phyloP scores from a whole-genome alignment of 1,284 basidiomycete species.

The Acaromyces ingoldii region DNA sequence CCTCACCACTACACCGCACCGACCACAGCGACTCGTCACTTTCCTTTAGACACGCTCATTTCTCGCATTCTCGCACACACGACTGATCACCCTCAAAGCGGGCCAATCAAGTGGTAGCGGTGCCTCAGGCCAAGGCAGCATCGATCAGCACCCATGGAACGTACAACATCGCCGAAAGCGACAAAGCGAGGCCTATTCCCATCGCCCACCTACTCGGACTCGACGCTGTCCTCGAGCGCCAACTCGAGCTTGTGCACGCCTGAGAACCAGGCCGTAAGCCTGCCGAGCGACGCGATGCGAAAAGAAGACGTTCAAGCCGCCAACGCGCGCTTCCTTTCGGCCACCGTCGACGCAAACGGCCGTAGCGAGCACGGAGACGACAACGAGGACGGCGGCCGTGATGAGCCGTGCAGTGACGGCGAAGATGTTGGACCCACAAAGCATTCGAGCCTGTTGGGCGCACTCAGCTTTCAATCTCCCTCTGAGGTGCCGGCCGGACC shows the following conservation, averaged over 20 bases:
- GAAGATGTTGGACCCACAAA: slow-evolving; percentile 4
- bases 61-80: no score
- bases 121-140: no score
- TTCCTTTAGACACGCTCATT: no score
- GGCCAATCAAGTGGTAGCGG: no score
- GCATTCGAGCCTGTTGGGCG: slow-evolving; percentile 16
- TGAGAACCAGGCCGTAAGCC: slow-evolving; percentile 15
- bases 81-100: no score
- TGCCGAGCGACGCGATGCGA: slow-evolving; percentile 12
- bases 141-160: no score
- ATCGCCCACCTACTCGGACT: slow-evolving; percentile 31
- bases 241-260: slow-evolving; percentile 27
- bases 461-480: slow-evolving; percentile 24
- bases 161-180: no score
- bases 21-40: no score
- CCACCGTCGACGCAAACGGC: slow-evolving; percentile 15
- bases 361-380: slow-evolving; percentile 1
- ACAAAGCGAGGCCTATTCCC: slow-evolving; percentile 19
- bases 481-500: slow-evolving; percentile 8
- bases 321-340: slow-evolving; percentile 27
- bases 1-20: no score
- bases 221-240: slow-evolving; percentile 19
- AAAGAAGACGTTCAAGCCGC: slow-evolving; percentile 19
- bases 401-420: slow-evolving; percentile 6
- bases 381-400: slow-evolving; percentile 8